Conservation (phyloP, 176 grass and related monocot genomes). For the Cenchrus americanus region DNA sequence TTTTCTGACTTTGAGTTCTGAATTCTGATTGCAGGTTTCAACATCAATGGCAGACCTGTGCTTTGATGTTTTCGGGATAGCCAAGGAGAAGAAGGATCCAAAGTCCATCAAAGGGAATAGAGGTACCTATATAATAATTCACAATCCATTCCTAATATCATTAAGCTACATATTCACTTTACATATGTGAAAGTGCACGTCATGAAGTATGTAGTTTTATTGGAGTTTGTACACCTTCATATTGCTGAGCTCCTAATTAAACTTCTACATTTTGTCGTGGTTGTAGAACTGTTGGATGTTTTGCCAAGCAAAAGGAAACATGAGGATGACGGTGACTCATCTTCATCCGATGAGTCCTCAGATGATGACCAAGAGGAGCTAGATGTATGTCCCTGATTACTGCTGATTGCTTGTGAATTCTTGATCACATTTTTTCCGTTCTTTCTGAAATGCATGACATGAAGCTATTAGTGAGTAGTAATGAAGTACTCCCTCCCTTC, state of each 20-base stretch:
- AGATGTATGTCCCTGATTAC: constrained; percentile 47
- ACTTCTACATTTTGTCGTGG: neutral
- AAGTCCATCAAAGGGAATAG: constrained; percentile 86
- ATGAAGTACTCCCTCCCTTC: too few species aligned
- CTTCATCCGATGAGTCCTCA: constrained; percentile 60
- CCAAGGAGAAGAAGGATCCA: constrained; percentile 93
- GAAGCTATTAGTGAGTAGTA: neutral
- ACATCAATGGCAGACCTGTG: constrained; percentile 96
- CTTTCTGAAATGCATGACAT: constrained; percentile 11
- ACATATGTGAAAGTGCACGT: neutral
- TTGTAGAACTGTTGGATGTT: constrained; percentile 78
- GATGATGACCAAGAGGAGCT: constrained; percentile 57
- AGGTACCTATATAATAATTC: constrained; percentile 52
- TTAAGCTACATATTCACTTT: neutral
- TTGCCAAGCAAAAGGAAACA: constrained; percentile 88
- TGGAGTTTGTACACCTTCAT: neutral
- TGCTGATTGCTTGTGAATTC: neutral
- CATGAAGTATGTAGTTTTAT: neutral
- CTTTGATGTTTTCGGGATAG: constrained; percentile 90
- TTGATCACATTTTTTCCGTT: neutral
- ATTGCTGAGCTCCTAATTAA: neutral
- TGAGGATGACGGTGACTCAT: constrained; percentile 58
- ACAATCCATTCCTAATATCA: neutral
- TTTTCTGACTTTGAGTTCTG: constrained; percentile 41
- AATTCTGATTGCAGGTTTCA: constrained; percentile 58